Percentiles rank a stretch among this genome's conserved stretches.
Conservation (phyloP, 1,139 yeast genomes). For the Saccharomyces uvarum region DNA sequence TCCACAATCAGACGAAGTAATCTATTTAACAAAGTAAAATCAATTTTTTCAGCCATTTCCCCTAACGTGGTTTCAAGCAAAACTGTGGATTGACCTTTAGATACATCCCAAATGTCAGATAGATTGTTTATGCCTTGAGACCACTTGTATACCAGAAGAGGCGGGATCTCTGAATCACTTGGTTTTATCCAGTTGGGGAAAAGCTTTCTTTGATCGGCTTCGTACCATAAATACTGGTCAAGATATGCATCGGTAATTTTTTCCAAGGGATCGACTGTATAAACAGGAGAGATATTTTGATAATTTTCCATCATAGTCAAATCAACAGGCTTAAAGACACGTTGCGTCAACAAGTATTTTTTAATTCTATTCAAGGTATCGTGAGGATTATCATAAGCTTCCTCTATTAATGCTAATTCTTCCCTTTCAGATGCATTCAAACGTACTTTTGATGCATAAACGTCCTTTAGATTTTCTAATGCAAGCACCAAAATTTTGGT, state of each 20-base stretch:
- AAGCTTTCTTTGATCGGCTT: slow-evolving; percentile 75
- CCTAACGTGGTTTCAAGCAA: slow-evolving; percentile 67
- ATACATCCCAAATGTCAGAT: slow-evolving; percentile 67
- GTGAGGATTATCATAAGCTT: slow-evolving; percentile 94
- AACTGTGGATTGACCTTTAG: slow-evolving; percentile 73
- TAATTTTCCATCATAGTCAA: slow-evolving; percentile 90
- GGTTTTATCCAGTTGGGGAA: slow-evolving; percentile 98
- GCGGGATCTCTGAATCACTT: slow-evolving; percentile 88
- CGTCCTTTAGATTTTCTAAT: slow-evolving; percentile 77
- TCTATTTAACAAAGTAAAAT: slow-evolving; percentile 77
- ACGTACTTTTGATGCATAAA: slow-evolving; percentile 74
- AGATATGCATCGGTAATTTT: slow-evolving; percentile 93
- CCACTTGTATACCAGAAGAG: slow-evolving; percentile 87
- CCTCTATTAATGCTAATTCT: slow-evolving; percentile 87
- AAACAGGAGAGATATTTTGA: slow-evolving; percentile 77
- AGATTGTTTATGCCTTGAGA: slow-evolving; percentile 87
- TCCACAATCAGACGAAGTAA: slow-evolving; percentile 75
- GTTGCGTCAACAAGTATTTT: slow-evolving; percentile 72
- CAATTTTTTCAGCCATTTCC: slow-evolving; percentile 76
- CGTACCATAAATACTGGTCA: slow-evolving; percentile 95
- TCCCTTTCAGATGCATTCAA: slow-evolving; percentile 84
- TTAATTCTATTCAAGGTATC: slow-evolving; percentile 82
- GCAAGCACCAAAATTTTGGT: slow-evolving; percentile 85
- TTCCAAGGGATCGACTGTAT: slow-evolving; percentile 82
- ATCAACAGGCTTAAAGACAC: slow-evolving; percentile 85